These are phyloP conservation scores for Penicillium psychrofluorescens DNA, from an alignment of 495 filamentous ascomycete genomes.

Conservation along the genomic window DNA sequence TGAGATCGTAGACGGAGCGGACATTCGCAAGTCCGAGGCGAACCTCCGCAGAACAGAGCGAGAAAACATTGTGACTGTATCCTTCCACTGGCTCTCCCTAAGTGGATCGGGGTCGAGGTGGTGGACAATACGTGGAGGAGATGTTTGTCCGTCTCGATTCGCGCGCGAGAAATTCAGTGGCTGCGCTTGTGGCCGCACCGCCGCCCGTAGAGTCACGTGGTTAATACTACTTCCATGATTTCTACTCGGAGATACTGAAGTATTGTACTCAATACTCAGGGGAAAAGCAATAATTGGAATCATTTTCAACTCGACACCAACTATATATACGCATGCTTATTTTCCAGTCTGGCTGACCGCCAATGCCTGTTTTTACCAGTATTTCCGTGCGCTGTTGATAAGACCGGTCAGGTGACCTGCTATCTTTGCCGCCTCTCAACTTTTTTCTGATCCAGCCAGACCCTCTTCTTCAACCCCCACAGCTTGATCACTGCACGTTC, in stretches of 20 bases:
- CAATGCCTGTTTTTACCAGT: too few species aligned
- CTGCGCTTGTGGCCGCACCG: slow-evolving; percentile 19
- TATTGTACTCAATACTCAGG: not conserved
- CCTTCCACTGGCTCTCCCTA: slow-evolving; percentile 2
- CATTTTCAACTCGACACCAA: too few species aligned
- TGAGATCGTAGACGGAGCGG: slow-evolving; percentile 23
- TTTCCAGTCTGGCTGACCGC: too few species aligned
- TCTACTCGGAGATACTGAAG: not conserved
- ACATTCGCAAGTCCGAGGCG: slow-evolving; percentile 28
- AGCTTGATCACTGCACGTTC: slow-evolving; percentile 14
- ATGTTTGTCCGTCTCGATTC: slow-evolving; percentile 7
- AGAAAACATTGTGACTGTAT: slow-evolving; percentile 29
- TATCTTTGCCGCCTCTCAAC: too few species aligned
- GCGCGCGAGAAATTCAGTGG: slow-evolving; percentile 26
- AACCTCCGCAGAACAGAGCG: slow-evolving; percentile 30
- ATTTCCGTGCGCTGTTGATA: too few species aligned
- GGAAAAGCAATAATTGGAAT: not conserved
- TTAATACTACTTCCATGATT: too few species aligned
- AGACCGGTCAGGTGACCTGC: too few species aligned
- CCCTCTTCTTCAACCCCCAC: slow-evolving; percentile 8
- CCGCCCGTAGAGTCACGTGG: slow-evolving; percentile 26
- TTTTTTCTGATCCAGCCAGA: slow-evolving; percentile 2
- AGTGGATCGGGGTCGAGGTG: slow-evolving; percentile 8
- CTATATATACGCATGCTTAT: too few species aligned
- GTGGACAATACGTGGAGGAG: slow-evolving; percentile 5